phyloP scores from a whole-genome alignment of 2,329 filamentous ascomycete species.

The Fonsecaea erecta region DNA sequence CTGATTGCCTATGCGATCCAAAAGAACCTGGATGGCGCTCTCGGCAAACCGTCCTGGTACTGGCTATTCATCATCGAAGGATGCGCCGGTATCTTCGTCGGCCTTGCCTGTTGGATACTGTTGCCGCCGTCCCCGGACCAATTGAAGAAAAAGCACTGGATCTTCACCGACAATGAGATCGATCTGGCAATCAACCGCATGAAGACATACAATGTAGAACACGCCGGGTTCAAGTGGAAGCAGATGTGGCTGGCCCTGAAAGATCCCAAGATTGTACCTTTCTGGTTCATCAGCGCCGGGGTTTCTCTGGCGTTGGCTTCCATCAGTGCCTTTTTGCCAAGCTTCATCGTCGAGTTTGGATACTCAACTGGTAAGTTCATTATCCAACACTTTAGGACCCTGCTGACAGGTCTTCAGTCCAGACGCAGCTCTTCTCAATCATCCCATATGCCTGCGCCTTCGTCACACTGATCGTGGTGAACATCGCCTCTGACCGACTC shows the following conservation, averaged over 20 bases:
- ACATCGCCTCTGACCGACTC: slow-evolving; percentile 15
- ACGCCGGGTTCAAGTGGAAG: slow-evolving; percentile 8
- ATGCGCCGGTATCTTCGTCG: slow-evolving; percentile 26
- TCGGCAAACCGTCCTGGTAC: slow-evolving; percentile 63
- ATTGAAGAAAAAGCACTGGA: slow-evolving; percentile 11
- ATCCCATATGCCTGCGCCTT: slow-evolving; percentile 27
- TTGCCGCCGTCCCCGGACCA: slow-evolving; percentile 6
- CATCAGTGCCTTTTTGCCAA: slow-evolving; percentile 24
- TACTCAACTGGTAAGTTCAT: slow-evolving; percentile 21
- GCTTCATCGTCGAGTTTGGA: slow-evolving; percentile 25
- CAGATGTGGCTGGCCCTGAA: slow-evolving; percentile 15
- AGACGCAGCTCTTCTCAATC: slow-evolving; percentile 24
- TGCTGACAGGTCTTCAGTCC: slow-evolving; percentile 7
- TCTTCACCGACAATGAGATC: slow-evolving; percentile 6
- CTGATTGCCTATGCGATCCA: slow-evolving; percentile 68
- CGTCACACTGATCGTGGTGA: slow-evolving; percentile 14
- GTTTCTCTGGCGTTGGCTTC: slow-evolving; percentile 7
- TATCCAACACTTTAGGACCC: not conserved
- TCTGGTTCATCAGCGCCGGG: slow-evolving; percentile 5
- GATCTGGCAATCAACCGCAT: not conserved
- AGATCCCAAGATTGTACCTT: slow-evolving; percentile 19
- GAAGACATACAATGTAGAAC: slow-evolving; percentile 18
- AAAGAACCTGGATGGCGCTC: slow-evolving; percentile 58
- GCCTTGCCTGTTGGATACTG: not conserved
- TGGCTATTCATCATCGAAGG: slow-evolving; percentile 75